Evolutionary conservation across 768 basidiomycete species (phyloP).

Genomic region (Boletus tomentosulus): DNA sequence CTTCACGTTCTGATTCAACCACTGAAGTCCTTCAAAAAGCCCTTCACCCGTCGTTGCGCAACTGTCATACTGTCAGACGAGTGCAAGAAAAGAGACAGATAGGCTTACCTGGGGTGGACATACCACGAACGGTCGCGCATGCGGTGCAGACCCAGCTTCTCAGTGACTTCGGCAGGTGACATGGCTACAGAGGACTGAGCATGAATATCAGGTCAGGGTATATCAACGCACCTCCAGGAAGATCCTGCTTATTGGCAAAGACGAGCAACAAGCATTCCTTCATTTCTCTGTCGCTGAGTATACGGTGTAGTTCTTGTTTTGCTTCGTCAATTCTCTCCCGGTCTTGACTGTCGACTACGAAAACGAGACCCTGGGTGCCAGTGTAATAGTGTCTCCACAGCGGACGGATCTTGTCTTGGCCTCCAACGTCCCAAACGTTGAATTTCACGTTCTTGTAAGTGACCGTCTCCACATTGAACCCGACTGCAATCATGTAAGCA

Average conservation of each 20-base stretch:
- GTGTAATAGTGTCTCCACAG: conserved; percentile 99
- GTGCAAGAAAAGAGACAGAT: not conserved
- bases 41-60: conserved; percentile 97
- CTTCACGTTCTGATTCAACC: conserved; percentile 97
- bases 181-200: conserved; percentile 52
- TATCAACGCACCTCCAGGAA: conserved; percentile 77
- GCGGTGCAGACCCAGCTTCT: conserved; percentile 89
- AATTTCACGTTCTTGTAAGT: conserved; percentile 98
- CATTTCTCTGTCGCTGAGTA: conserved; percentile 97
- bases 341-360: conserved; percentile 97
- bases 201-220: not conserved
- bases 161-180: conserved; percentile 99
- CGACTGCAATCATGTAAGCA: conserved; percentile 49
- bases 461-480: conserved; percentile 99
- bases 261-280: conserved; percentile 94
- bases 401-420: conserved; percentile 99
- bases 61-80: conserved; percentile 39
- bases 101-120: conserved; percentile 89
- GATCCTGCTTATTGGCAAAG: conserved; percentile 99
- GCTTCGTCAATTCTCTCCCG: conserved; percentile 95
- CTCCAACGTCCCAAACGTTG: conserved; percentile 96
- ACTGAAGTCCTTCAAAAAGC: conserved; percentile 94
- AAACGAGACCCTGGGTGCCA: conserved; percentile 96
- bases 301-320: conserved; percentile 90
- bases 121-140: conserved; percentile 99